A percentile compares a stretch with the other conserved stretches of the same genome.
Conservation (phyloP, 805 yeast species). For the Suhomyces sp. region DNA sequence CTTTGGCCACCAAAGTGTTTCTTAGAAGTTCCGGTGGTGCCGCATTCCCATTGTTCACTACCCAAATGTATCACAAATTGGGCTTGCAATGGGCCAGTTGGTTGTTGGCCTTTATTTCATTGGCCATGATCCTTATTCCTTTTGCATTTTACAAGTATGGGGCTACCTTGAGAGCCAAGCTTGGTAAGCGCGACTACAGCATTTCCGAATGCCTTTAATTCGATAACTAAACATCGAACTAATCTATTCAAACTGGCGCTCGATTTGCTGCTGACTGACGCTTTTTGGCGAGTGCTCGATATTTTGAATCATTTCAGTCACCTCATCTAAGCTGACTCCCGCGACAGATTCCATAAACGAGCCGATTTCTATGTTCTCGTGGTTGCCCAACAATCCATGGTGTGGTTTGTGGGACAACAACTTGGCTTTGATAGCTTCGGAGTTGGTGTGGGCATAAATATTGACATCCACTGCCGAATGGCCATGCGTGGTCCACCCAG, state of each 20-base stretch:
- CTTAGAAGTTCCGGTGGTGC: constrained; percentile 84
- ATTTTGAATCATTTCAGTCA: constrained; percentile 49
- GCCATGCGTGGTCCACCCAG: constrained; percentile 97
- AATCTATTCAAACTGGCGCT: not conserved
- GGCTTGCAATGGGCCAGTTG: constrained; percentile 82
- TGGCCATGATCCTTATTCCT: constrained; percentile 74
- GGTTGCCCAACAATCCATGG: constrained; percentile 66
- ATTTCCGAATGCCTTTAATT: not conserved
- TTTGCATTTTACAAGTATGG: constrained; percentile 71
- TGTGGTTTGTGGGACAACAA: constrained; percentile 27
- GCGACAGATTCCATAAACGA: constrained; percentile 58
- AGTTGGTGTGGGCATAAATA: constrained; percentile 76
- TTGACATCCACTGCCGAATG: constrained; percentile 96
- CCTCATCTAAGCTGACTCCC: constrained; percentile 44
- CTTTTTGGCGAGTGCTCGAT: constrained; percentile 45
- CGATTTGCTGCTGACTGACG: not conserved
- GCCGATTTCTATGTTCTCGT: constrained; percentile 86
- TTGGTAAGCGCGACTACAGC: constrained; percentile 65
- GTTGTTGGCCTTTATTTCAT: constrained; percentile 71
- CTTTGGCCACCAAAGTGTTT: constrained; percentile 78
- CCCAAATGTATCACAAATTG: constrained; percentile 71
- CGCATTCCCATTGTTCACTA: constrained; percentile 78
- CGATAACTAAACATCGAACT: too few species aligned
- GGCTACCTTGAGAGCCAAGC: constrained; percentile 53
- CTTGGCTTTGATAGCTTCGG: constrained; percentile 38